A percentile compares a stretch with the other conserved stretches of the same genome.
These are phyloP conservation scores for Artemisia annua DNA, from an alignment of 129 eudicot genomes.

Conservation along the genomic window DNA sequence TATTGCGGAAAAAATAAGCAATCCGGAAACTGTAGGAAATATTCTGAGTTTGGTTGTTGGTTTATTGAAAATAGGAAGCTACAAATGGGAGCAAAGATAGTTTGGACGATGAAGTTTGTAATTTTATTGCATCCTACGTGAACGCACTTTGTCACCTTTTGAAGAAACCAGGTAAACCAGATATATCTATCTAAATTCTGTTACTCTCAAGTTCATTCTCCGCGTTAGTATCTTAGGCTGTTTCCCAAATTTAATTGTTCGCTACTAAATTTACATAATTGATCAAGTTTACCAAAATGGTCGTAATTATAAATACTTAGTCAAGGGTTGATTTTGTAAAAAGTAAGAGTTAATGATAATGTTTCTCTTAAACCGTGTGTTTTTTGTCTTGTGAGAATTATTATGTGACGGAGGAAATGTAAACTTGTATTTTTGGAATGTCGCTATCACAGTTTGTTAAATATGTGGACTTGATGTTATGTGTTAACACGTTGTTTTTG, in stretches of 20 bases:
- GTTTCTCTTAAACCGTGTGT: too few species aligned
- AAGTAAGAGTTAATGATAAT: too few species aligned
- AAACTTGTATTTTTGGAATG: background rate
- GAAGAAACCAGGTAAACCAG: constrained; percentile 63
- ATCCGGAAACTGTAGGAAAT: background rate
- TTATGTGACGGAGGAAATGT: background rate
- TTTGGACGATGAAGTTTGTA: constrained; percentile 43
- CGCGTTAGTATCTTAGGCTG: too few species aligned
- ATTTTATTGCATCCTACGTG: constrained; percentile 56
- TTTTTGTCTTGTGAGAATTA: background rate
- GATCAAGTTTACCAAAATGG: too few species aligned
- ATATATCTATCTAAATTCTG: background rate
- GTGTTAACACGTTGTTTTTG: background rate
- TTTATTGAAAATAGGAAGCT: constrained; percentile 36
- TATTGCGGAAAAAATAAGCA: too few species aligned
- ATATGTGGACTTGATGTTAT: background rate
- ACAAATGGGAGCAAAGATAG: constrained; percentile 29
- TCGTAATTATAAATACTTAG: too few species aligned
- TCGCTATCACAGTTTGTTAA: background rate
- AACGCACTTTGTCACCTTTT: constrained; percentile 74
- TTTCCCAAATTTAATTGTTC: too few species aligned
- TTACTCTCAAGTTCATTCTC: background rate
- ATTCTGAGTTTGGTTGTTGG: constrained; percentile 2
- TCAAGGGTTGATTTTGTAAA: too few species aligned
- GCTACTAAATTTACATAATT: too few species aligned